Conservation (phyloP, 352 stramenopile genomes). For the Phytophthora tentaculata region DNA sequence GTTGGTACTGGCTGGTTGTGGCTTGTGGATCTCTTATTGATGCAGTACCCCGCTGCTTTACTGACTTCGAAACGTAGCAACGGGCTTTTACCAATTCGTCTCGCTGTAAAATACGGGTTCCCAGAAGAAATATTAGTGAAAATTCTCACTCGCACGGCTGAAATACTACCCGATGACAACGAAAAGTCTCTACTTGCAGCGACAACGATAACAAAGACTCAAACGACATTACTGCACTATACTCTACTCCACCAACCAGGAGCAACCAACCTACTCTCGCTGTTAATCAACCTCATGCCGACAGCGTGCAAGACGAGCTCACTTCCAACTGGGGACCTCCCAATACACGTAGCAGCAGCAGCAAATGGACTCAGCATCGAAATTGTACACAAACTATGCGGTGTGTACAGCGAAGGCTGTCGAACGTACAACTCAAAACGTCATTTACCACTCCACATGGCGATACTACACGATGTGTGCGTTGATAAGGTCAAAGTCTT, state of each 20-base stretch:
- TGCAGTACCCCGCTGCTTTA: slow-evolving; percentile 28
- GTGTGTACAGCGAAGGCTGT: slow-evolving; percentile 36
- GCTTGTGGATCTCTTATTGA: slow-evolving; percentile 32
- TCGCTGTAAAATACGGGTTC: slow-evolving; percentile 52
- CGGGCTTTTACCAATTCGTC: slow-evolving; percentile 44
- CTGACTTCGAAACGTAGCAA: slow-evolving; percentile 33
- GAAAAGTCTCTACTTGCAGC: slow-evolving; percentile 16
- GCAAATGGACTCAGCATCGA: slow-evolving; percentile 23
- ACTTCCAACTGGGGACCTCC: slow-evolving; percentile 42
- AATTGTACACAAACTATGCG: slow-evolving; percentile 35
- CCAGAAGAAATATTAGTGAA: slow-evolving; percentile 20
- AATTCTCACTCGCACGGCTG: slow-evolving; percentile 28
- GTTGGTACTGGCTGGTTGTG: slow-evolving; percentile 32
- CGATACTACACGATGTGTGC: slow-evolving; percentile 34
- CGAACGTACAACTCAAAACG: slow-evolving; percentile 54
- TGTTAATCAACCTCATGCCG: slow-evolving; percentile 43
- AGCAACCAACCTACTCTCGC: slow-evolving; percentile 32
- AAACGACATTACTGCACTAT: slow-evolving; percentile 69
- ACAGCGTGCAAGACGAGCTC: slow-evolving; percentile 33
- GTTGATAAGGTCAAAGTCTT: slow-evolving; percentile 36
- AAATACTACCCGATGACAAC: not conserved
- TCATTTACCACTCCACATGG: slow-evolving; percentile 58
- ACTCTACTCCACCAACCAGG: slow-evolving; percentile 49
- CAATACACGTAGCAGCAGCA: slow-evolving; percentile 55
- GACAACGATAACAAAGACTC: slow-evolving; percentile 42